Evolutionary conservation across 306 rosid species (phyloP).

Genomic region (Casuarina glauca): DNA sequence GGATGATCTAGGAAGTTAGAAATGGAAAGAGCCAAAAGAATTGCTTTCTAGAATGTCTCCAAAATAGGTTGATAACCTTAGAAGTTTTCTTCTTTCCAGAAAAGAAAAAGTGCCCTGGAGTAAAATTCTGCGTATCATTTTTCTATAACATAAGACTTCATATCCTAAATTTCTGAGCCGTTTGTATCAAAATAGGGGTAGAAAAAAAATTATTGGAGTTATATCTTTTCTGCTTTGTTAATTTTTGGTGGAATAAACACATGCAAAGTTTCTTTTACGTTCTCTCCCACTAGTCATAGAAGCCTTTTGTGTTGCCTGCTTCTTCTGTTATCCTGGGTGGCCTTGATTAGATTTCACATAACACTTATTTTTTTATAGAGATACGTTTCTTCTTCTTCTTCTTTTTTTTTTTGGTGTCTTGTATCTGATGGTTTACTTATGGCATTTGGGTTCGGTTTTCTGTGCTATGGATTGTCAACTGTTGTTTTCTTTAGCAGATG

Average conservation of each 20-base stretch:
- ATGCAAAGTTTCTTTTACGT: not conserved
- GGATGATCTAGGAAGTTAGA: not conserved
- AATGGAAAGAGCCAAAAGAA: not conserved
- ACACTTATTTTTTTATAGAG: not conserved
- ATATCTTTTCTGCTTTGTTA: not conserved
- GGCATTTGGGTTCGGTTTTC: not conserved
- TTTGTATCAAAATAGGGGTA: not conserved
- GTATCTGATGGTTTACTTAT: not conserved
- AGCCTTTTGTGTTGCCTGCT: not conserved
- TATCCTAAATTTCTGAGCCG: not conserved
- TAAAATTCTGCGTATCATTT: not conserved
- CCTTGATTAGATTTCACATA: not conserved
- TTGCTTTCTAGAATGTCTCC: not conserved
- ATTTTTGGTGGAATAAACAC: not conserved
- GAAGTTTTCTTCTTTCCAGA: not conserved
- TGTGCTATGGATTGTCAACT: not conserved
- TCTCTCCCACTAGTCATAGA: not conserved
- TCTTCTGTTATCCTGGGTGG: not conserved
- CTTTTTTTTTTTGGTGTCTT: not conserved
- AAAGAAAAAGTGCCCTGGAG: not conserved
- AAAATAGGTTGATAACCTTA: not conserved
- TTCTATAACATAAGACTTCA: not conserved
- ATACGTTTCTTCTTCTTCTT: not conserved
- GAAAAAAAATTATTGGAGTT: not conserved
- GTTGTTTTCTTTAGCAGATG: not conserved